Evolutionary conservation across 257 asterid genomes (phyloP), one percentile per base, ranked within the genome.

Genomic region (Oldenlandia corymbosa): DNA sequence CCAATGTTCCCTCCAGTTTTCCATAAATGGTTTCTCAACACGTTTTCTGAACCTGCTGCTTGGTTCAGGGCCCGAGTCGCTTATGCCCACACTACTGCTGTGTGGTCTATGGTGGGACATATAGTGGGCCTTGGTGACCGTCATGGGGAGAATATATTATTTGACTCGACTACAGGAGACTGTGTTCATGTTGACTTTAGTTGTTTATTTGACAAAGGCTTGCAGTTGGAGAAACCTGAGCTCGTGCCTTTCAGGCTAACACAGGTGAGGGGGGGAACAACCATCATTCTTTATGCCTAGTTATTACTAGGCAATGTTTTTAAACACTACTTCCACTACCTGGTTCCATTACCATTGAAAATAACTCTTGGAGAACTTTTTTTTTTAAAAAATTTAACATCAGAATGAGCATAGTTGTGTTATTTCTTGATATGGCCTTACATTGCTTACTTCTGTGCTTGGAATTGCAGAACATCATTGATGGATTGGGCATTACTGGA

Each of bases 101-200:
- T 92, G 68, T 89, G 99, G 99, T 89, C 99, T 65, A 92, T 92
- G 99, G 99, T 92, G 76, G 99, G 97, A 51, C 99, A 92, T 76
- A 92, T 92, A 68, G 99, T 92, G 75, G 99, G 97, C 70, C 99
- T 92, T 66, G 99, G 99, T 61, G 99, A 92, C 69, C 83, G 97
- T 39, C 99, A 92, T 70, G 99, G 99, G 66, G 99, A 92, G 83
- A 92, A 92, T 72, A 92, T 92, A 68, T 93, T 89, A 60, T 92
- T 89, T 71, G 99, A 92, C 76, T 89, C 97, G 48, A 89, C 99
- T 60, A 89, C 95, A 13, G 97, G 99, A 49, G 99, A 92, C 67
- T 92, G 99, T 73, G 95, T 92, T 62, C 99, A 92, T 81, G 99
- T 89, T 43, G 99, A 92, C 73, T 92, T 92, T 79, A 92, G 99